These are phyloP conservation scores for Petasospora fabianii DNA, from an alignment of 1,139 yeast genomes.

Conservation along the genomic window DNA sequence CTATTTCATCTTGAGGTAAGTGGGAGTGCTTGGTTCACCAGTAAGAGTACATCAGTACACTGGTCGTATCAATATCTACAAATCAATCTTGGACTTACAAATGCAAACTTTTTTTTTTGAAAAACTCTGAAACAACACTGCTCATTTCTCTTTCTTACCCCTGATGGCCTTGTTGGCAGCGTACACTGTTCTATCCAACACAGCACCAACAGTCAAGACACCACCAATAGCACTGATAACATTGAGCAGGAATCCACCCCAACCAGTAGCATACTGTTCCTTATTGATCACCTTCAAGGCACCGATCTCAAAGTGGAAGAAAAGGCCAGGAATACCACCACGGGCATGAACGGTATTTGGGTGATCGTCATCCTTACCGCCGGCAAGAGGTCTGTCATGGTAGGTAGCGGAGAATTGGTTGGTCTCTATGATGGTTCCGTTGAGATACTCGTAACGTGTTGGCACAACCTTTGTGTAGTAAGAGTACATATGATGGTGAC, in stretches of 20 bases:
- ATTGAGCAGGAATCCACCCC: slow-evolving; percentile 84
- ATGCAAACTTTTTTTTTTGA: too few species aligned
- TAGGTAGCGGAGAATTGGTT: slow-evolving; percentile 90
- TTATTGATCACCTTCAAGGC: slow-evolving; percentile 88
- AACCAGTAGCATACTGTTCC: slow-evolving; percentile 72
- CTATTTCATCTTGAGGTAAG: too few species aligned
- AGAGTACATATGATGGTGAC: slow-evolving; percentile 63
- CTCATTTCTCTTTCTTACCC: slow-evolving; percentile 56
- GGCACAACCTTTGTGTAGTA: slow-evolving; percentile 90
- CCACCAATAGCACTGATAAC: slow-evolving; percentile 91
- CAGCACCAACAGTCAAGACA: slow-evolving; percentile 86
- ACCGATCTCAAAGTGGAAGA: slow-evolving; percentile 84
- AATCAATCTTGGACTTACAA: too few species aligned
- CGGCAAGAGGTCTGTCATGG: slow-evolving; percentile 79
- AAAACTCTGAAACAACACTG: too few species aligned
- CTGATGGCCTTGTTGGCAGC: slow-evolving; percentile 80
- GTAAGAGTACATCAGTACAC: not conserved
- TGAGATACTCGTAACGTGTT: slow-evolving; percentile 72
- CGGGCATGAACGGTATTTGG: slow-evolving; percentile 78
- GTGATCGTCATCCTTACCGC: slow-evolving; percentile 90
- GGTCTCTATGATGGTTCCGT: slow-evolving; percentile 59
- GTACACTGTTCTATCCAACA: slow-evolving; percentile 82
- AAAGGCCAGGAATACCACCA: slow-evolving; percentile 92
- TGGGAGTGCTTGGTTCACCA: too few species aligned
- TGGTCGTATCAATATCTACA: too few species aligned